A percentile compares a stretch with the other conserved stretches of the same genome.
Conservation (phyloP, 2,329 filamentous ascomycete species). For the Exserohilum rostratum region DNA sequence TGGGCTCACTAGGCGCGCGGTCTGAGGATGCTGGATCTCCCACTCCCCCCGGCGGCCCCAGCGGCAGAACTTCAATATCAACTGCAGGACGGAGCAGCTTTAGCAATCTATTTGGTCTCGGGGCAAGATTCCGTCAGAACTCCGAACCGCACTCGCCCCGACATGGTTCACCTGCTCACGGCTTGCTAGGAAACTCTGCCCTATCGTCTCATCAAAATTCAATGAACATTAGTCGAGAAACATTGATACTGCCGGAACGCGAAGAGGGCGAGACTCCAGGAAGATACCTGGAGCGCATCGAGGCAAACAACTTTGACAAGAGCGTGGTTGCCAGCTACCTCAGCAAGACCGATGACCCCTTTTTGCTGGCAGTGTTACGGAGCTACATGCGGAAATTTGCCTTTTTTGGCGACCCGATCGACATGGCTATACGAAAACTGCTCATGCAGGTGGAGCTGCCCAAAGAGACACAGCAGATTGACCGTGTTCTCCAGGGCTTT, state of each 20-base stretch:
- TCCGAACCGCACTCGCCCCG: constrained; percentile 69
- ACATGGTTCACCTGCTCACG: constrained; percentile 64
- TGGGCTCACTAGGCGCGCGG: constrained; percentile 78
- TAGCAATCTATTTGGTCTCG: constrained; percentile 81
- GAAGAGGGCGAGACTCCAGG: constrained; percentile 88
- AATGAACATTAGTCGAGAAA: constrained; percentile 75
- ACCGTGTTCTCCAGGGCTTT: constrained; percentile 90
- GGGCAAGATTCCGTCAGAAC: constrained; percentile 77
- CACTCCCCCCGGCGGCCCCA: constrained; percentile 53
- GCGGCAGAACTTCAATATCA: constrained; percentile 76
- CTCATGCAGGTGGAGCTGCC: constrained; percentile 96
- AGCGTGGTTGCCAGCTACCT: constrained; percentile 84
- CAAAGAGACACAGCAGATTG: constrained; percentile 97
- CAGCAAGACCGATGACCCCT: constrained; percentile 84
- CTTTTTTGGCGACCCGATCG: constrained; percentile 96
- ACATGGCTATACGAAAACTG: constrained; percentile 95
- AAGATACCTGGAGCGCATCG: constrained; percentile 83
- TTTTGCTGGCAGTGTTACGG: constrained; percentile 80
- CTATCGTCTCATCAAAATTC: constrained; percentile 84
- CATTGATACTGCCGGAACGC: constrained; percentile 73
- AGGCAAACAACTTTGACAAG: constrained; percentile 76
- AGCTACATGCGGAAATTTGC: constrained; percentile 96
- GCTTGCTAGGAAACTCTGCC: constrained; percentile 71
- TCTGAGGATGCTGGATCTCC: constrained; percentile 73
- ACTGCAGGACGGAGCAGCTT: constrained; percentile 89